A percentile compares a stretch with the other conserved stretches of the same genome.
Evolutionary conservation across 345 rosid species (phyloP).

Genomic region (Camelina laxa): DNA sequence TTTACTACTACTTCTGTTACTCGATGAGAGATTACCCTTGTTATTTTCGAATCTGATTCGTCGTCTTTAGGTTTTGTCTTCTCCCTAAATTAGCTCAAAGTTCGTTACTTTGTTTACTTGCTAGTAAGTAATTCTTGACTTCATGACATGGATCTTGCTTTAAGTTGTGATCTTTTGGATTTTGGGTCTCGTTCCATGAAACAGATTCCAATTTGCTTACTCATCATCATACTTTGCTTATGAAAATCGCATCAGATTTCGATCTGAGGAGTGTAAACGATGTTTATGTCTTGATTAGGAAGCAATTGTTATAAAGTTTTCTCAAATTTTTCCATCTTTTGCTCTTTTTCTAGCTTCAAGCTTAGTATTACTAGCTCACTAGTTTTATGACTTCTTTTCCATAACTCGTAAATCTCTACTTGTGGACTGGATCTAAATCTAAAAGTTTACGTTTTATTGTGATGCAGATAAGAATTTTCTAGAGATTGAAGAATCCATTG

Average conservation of each 20-base stretch:
- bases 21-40: slow-evolving; percentile 3
- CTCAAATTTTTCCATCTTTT: slow-evolving; percentile 22
- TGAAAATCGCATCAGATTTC: slow-evolving; percentile 20
- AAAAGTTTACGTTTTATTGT: background rate
- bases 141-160: slow-evolving; percentile 28
- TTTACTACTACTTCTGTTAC: slow-evolving; percentile 29
- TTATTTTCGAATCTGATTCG: slow-evolving; percentile 31
- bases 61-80: slow-evolving; percentile 30
- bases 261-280: slow-evolving; percentile 9
- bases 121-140: background rate
- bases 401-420: slow-evolving; percentile 11
- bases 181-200: no score
- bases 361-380: slow-evolving; percentile 2
- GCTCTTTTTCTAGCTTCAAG: slow-evolving; percentile 28
- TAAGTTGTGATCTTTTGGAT: background rate
- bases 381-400: background rate
- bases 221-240: background rate
- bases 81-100: slow-evolving; percentile 14
- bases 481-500: slow-evolving; percentile 23
- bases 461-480: slow-evolving; percentile 29
- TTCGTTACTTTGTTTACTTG: slow-evolving; percentile 13
- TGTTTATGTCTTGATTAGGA: slow-evolving; percentile 3
- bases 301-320: slow-evolving; percentile 2
- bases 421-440: slow-evolving; percentile 33
- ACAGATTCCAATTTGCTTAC: slow-evolving; percentile 1